A percentile compares a stretch with the other conserved stretches of the same genome.
Evolutionary conservation across 331 rosid species (phyloP).

Genomic region (Dryas integrifolia): DNA sequence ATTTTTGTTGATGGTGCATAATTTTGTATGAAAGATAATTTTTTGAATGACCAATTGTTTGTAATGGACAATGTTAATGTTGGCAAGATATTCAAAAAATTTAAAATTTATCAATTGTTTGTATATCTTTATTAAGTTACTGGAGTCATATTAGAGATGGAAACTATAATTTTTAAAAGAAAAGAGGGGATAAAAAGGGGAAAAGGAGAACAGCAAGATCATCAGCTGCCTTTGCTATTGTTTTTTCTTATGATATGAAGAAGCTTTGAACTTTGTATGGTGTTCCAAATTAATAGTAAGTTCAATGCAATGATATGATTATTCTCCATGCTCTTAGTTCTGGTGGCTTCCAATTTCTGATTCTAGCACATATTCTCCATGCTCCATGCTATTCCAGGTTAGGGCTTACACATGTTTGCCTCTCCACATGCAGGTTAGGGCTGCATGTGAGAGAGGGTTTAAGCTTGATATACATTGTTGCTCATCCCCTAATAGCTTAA

Average conservation of each 20-base stretch:
- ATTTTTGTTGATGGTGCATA: background rate
- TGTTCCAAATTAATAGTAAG: background rate
- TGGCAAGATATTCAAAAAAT: background rate
- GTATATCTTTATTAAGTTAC: too few species aligned
- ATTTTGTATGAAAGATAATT: background rate
- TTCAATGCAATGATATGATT: background rate
- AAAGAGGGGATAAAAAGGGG: background rate
- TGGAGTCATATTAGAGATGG: background rate
- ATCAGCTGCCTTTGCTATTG: background rate
- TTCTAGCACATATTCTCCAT: background rate
- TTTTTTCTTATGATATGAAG: background rate
- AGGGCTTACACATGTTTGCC: too few species aligned
- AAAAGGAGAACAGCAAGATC: background rate
- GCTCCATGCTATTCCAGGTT: background rate
- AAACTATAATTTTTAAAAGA: background rate
- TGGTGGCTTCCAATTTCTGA: background rate
- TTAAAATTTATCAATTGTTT: background rate
- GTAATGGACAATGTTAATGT: too few species aligned
- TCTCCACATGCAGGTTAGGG: too few species aligned
- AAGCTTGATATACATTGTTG: too few species aligned
- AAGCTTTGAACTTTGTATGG: background rate
- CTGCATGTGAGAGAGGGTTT: too few species aligned
- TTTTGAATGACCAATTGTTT: too few species aligned
- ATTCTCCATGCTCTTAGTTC: too few species aligned
- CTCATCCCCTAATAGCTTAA: too few species aligned